Evolutionary conservation across 2,329 filamentous ascomycete genomes (phyloP), one percentile per base, ranked within the genome.

Genomic region (Fusarium kyushuense): DNA sequence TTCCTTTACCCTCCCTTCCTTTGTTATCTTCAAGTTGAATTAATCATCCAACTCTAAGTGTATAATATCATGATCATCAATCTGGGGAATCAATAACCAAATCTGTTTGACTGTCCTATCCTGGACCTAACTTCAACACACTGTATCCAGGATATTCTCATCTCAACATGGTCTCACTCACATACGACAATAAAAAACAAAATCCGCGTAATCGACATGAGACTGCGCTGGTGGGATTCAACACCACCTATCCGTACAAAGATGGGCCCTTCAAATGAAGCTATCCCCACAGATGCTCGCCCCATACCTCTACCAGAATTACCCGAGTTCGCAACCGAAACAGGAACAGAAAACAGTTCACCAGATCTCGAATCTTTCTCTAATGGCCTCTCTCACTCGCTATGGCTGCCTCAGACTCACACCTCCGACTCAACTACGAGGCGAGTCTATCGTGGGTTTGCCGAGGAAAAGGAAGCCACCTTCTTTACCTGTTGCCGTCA

Each of bases 391-490:
- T 21, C 40, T 14, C 52, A 65, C 32, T 30, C 59, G 5, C 65
- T 69, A 9, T 67, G 65, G 65, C 33, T 67, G 12, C 65, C 65
- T 13, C 59, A 43, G 10, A 65, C 65, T 45, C 52, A 65, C n/a
- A 42, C 60, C 51, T 65, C 51, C 19, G 65, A 69, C 36, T 60
- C 65, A 36, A 69, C 65, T 21, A 53, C 65, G 25, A 54, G 61
- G 47, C 66, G 62, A 23, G 63, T 69, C 38, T 69, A 63, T 35
- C 66, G 66, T 29, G 66, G 66, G 11, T 57, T 72, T 29, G 55
- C 54, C 19, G 64, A 60, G 6, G 70, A 72, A 29, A 72, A 69
- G 21, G 63, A 71, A 23, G 48, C 58, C 9, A 72, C 67, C 2
- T 63, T 72, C 29, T 61, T 67, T 29, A 25, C 48, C 23, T 71